Evolutionary conservation across 805 yeast genomes (phyloP), one percentile per base, ranked within the genome.

Genomic region (Starmerella stigmatis): DNA sequence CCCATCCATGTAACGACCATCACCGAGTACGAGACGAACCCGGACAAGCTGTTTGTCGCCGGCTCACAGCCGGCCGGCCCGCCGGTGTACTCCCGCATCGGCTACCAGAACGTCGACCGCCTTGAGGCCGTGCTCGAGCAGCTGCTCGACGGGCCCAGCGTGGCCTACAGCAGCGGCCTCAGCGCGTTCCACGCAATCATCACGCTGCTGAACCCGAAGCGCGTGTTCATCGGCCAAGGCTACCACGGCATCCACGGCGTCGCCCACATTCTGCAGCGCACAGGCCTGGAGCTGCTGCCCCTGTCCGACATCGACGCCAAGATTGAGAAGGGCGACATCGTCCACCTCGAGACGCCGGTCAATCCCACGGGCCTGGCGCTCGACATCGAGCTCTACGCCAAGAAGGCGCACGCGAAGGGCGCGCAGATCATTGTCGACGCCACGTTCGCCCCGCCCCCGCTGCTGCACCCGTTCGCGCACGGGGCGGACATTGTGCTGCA

Each of bases 401-500:
- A 75, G 5, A 71, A 69, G 51, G 94, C 94, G 0, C 94, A 85
- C 59, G 66, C 70, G 1, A 73, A 75, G 47, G 94, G 94, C 15
- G 96, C 94, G 0, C 53, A 66, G 21, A 63, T 86, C 12, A 57
- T 76, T 17, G 78, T 84, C n/a, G 97, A 88, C 62, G 73, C 96
- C 1, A 89, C 96, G 0, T 83, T 89, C 65, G 96, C 95, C 9
- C 96, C 96, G 19, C 94, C 94, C 11, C 96, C 96, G 12, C 64
- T 86, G 48, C 83, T 76, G 56, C 75, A 84, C 51, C 89, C 94
- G 4, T 86, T 86, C 66, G 69, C 71, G 27, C 79, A 73, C 54
- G 95, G 89, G 41, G 94, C 81, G 23, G 96, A 89, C 62, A 63
- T 85, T 52, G 77, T 89, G 13, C 67, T 89, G 75, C 96, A 88